Evolutionary conservation across 805 yeast genomes (phyloP), one percentile per base, ranked within the genome.

Genomic region (Candida michaelii): DNA sequence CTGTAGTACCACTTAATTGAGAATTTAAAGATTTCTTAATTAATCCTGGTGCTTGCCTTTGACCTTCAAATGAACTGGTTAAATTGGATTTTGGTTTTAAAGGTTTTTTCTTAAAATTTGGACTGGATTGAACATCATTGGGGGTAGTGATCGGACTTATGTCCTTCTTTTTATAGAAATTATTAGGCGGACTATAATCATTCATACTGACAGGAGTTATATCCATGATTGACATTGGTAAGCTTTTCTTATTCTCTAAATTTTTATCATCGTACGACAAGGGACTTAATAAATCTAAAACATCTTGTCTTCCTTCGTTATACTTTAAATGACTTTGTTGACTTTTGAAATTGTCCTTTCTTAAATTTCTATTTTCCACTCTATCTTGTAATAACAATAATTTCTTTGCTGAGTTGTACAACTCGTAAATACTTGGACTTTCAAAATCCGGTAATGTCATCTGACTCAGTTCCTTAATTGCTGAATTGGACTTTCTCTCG

Each of bases 391-490:
- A 56, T 14, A 66, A 54, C 36, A 70, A 52, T 23, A 70, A 54
- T 43, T 62, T 65, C 46, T 63, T 66, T 8, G 74, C 76, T 23
- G 72, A 69, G 52, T 60, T 50, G 47, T 69, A 68, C 27, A 70
- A 65, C 49, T 70, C 74, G 47, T 59, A 56, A 15, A 70, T 66
- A 8, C 73, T 62, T 11, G 74, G 74, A 25, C 42, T 43, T 23
- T 49, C 53, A 34, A 49, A 49, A 33, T 49, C 50, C 30, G 39
- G 43, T 14, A 30, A 30, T 19, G 43, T 27, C 44, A 40, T 40
- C 13, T 29, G 30, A 25, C 39, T 35, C 13, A 14, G 10, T 19
- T 33, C 11, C 18, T 13, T 33, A n/a, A 14, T 33, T 33, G n/a
- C 12, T 25, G 29, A 25, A 21, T 8, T 21, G 8, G 8, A 8